Conservation (phyloP, 768 basidiomycete genomes). For the Thelephora aurantiotincta region DNA sequence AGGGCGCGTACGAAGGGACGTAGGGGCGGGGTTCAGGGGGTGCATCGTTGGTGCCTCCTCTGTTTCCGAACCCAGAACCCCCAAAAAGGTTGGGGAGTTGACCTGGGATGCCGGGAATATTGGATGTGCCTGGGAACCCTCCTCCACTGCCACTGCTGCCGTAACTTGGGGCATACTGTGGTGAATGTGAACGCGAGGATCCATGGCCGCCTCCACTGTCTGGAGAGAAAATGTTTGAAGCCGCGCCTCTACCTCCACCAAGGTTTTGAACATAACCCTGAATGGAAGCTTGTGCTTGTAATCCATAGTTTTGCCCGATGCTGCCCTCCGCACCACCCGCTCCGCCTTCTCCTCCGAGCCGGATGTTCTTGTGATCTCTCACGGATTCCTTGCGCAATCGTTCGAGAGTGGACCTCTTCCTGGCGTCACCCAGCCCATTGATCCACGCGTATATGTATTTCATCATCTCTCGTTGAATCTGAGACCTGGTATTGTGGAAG, state of each 20-base stretch:
- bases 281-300: conserved; percentile 32
- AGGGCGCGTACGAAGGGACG: no score
- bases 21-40: no score
- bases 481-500: conserved; percentile 50
- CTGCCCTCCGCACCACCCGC: conserved; percentile 29
- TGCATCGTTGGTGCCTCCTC: neutral
- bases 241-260: neutral
- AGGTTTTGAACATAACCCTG: conserved; percentile 24
- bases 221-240: neutral
- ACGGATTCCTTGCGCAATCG: conserved; percentile 55
- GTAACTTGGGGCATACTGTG: neutral
- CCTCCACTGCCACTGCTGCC: neutral
- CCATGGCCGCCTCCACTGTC: neutral
- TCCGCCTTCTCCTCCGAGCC: conserved; percentile 39
- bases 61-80: neutral
- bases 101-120: neutral
- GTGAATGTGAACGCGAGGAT: neutral
- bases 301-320: conserved; percentile 32
- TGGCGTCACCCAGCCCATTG: conserved; percentile 26
- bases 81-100: neutral
- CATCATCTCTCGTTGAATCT: conserved; percentile 67
- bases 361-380: conserved; percentile 58
- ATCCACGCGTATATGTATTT: conserved; percentile 53
- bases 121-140: conserved; percentile 1
- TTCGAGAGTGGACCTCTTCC: conserved; percentile 32